phyloP scores from a whole-genome alignment of 139 green algal genomes.

The Marvania coccoides region DNA sequence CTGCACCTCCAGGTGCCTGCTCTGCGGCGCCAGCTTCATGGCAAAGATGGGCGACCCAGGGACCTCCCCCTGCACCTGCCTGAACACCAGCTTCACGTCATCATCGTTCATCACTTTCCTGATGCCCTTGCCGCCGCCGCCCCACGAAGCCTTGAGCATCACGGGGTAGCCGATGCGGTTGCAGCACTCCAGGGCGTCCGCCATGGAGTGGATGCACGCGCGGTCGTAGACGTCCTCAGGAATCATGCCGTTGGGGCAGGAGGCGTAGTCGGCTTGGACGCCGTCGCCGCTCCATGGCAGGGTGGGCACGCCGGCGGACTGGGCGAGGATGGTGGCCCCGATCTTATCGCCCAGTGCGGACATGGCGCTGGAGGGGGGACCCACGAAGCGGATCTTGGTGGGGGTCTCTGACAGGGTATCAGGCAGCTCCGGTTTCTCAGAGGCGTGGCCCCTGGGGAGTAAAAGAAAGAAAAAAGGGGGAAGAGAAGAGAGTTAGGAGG shows the following conservation, averaged over 20 bases:
- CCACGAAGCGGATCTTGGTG: slow-evolving; percentile 82
- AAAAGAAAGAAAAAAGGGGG: not conserved
- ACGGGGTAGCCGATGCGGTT: slow-evolving; percentile 81
- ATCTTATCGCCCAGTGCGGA: slow-evolving; percentile 93
- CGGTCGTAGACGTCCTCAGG: slow-evolving; percentile 60
- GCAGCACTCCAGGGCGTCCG: slow-evolving; percentile 65
- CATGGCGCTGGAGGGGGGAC: slow-evolving; percentile 76
- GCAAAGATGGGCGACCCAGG: slow-evolving; percentile 93
- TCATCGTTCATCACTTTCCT: slow-evolving; percentile 58
- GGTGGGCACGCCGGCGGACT: slow-evolving; percentile 73
- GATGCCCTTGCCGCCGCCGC: slow-evolving; percentile 97
- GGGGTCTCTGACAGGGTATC: slow-evolving; percentile 44
- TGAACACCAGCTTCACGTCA: slow-evolving; percentile 34
- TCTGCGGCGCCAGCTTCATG: slow-evolving; percentile 89
- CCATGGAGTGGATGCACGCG: slow-evolving; percentile 63
- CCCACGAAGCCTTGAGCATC: slow-evolving; percentile 97
- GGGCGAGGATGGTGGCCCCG: slow-evolving; percentile 89
- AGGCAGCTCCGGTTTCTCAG: slow-evolving; percentile 92
- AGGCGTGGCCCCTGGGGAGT: slow-evolving; percentile 83
- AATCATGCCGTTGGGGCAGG: slow-evolving; percentile 60
- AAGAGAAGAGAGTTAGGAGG: not conserved
- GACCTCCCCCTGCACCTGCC: slow-evolving; percentile 86
- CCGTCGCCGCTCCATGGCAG: slow-evolving; percentile 82
- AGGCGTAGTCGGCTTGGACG: slow-evolving; percentile 57
- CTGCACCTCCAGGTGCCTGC: slow-evolving; percentile 93